Conservation (phyloP, 2,329 filamentous ascomycete genomes). For the Pestalotiopsis sp. region DNA sequence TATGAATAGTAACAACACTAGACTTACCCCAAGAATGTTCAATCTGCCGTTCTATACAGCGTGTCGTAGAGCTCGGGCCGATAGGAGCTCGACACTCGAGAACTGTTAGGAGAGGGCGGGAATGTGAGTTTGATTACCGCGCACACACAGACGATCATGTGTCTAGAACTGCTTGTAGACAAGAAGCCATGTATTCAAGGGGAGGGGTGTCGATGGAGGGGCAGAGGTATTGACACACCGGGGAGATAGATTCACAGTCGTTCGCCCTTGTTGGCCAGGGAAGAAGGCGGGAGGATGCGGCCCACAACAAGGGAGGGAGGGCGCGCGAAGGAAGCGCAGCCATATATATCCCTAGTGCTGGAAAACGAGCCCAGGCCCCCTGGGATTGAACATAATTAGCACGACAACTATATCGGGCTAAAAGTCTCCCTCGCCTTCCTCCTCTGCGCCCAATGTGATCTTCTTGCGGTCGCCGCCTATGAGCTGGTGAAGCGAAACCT, state of each 20-base stretch:
- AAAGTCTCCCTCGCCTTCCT: slow-evolving; percentile 52
- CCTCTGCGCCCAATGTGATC: slow-evolving; percentile 79
- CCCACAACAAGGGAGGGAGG: slow-evolving; percentile 9
- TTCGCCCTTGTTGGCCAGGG: slow-evolving; percentile 16
- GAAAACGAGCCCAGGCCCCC: slow-evolving; percentile 25
- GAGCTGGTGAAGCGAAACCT: slow-evolving; percentile 86
- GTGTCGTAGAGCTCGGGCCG: slow-evolving; percentile 20
- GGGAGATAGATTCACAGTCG: slow-evolving; percentile 10
- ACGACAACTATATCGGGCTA: slow-evolving; percentile 25
- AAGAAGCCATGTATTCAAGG: slow-evolving; percentile 15
- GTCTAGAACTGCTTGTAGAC: slow-evolving; percentile 22
- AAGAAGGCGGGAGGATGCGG: not conserved
- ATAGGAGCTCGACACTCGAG: not conserved
- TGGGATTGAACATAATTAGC: slow-evolving; percentile 26
- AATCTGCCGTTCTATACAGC: slow-evolving; percentile 25
- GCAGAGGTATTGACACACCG: slow-evolving; percentile 19
- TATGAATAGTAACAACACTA: slow-evolving; percentile 21
- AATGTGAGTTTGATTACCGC: slow-evolving; percentile 33
- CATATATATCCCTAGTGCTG: slow-evolving; percentile 16
- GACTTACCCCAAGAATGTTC: slow-evolving; percentile 30
- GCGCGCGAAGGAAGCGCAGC: not conserved
- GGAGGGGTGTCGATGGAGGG: slow-evolving; percentile 21
- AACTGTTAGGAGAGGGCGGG: slow-evolving; percentile 19
- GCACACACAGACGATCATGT: slow-evolving; percentile 28
- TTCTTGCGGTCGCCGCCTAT: slow-evolving; percentile 81